Percentiles rank a stretch among this genome's conserved stretches.
Evolutionary conservation across 306 rosid species (phyloP).

Genomic region (Acacia melanoxylon): DNA sequence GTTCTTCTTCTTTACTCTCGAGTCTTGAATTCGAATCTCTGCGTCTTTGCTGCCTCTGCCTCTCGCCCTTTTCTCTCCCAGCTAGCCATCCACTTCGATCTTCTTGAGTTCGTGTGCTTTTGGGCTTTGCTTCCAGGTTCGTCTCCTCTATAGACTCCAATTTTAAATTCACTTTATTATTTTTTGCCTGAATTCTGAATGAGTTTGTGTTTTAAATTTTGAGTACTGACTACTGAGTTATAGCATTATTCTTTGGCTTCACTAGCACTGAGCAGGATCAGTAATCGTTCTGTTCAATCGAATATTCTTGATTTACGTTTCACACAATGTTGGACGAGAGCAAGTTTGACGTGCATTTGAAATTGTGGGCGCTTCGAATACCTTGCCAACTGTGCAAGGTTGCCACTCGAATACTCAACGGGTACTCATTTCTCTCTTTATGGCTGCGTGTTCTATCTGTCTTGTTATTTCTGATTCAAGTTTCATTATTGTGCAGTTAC

Average conservation of each 20-base stretch:
- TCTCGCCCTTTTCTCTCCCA: no score
- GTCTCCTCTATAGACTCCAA: background rate
- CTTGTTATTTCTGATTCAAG: background rate
- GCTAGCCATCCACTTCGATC: background rate
- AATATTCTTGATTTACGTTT: background rate
- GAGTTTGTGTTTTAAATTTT: background rate
- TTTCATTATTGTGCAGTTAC: slow-evolving; percentile 46
- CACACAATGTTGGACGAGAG: slow-evolving; percentile 64
- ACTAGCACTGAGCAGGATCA: background rate
- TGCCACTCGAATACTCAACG: slow-evolving; percentile 72
- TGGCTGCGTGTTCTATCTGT: background rate
- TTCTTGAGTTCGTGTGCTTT: background rate
- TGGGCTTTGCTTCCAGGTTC: background rate
- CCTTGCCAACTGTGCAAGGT: slow-evolving; percentile 82
- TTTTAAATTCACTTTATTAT: background rate
- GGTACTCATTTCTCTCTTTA: slow-evolving; percentile 42
- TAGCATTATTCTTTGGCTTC: background rate
- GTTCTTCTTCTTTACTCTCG: background rate
- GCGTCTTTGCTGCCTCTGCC: background rate
- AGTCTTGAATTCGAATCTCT: background rate
- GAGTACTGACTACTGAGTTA: no score
- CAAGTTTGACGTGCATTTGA: slow-evolving; percentile 64
- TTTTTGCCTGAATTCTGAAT: no score
- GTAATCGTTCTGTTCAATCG: background rate
- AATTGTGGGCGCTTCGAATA: slow-evolving; percentile 80